Evolutionary conservation across 768 basidiomycete species (phyloP), one percentile per base, ranked within the genome.

Genomic region (Russula olivacea): DNA sequence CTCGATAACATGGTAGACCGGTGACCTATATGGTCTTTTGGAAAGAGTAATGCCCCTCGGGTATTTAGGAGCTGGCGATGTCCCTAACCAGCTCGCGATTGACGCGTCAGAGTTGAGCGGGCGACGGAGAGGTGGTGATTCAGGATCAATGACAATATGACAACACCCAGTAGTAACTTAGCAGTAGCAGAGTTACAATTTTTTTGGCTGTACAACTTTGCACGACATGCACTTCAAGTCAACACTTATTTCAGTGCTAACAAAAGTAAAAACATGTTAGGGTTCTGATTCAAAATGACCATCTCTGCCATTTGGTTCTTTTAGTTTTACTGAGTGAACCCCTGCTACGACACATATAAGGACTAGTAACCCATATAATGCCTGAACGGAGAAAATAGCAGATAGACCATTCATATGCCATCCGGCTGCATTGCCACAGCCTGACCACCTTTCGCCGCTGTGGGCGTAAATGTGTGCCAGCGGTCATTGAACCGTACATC

Each of bases 401-500:
- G n/a, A n/a, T 47, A 25, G 14, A 48, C 34, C 19, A 21, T 63
- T 68, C 63, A 74, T 40, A 69, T 68, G 7, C 64, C 70, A 17
- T 91, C 88, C 17, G 84, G 75, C 69, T 84, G 85, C 75, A 89
- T 83, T 12, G 86, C 78, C 40, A 80, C 81, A 45, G 85, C 74
- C 72, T 88, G 87, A 3, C 89, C 89, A 43, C 93, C 94, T 73
- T 92, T 93, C 1, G 93, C 93, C 43, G 94, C 88, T 15, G 87
- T 84, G 0, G 90, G 88, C 4, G 93, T 83, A 74, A 96, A 97
- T 0, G 90, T 91, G 73, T 97, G 94, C 92, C 91, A 93, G 68
- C 93, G 86, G 71, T 93, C 91, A 72, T 96, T 97, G 83, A 93
- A 96, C 66, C 91, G 87, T 40, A 97, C 94, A 70, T 95, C 89